Percentiles rank a stretch among this genome's conserved stretches.
phyloP scores from a whole-genome alignment of 2,329 filamentous ascomycete genomes.

The Cladosporium halotolerans region DNA sequence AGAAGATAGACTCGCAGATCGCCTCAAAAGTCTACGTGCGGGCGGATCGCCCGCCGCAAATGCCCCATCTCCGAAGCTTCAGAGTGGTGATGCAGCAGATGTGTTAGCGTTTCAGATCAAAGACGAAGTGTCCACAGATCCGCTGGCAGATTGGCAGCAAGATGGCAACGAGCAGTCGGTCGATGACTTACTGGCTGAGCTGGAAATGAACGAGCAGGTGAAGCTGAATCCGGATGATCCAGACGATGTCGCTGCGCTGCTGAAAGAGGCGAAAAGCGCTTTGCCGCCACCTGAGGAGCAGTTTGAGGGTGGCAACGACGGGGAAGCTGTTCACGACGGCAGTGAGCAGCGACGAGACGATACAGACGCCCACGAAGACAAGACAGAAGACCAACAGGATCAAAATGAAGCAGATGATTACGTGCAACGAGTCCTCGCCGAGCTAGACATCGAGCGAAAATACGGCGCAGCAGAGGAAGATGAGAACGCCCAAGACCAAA shows the following conservation, averaged over 20 bases:
- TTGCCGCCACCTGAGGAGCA: constrained; percentile 26
- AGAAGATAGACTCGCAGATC: constrained; percentile 28
- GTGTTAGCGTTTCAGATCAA: constrained; percentile 15
- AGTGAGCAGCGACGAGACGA: constrained; percentile 3
- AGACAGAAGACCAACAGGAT: constrained; percentile 25
- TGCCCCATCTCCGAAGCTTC: background rate
- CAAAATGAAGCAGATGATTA: constrained; percentile 41
- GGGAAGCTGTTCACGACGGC: constrained; percentile 10
- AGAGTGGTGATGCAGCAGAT: constrained; percentile 5
- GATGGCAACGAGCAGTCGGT: constrained; percentile 40
- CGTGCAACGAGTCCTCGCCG: constrained; percentile 41
- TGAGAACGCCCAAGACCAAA: constrained; percentile 8
- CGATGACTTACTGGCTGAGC: constrained; percentile 41
- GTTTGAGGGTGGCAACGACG: constrained; percentile 17
- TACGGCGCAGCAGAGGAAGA: constrained; percentile 23
- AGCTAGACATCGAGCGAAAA: constrained; percentile 39
- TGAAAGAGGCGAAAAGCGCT: constrained; percentile 37
- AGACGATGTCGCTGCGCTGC: constrained; percentile 34
- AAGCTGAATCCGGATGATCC: constrained; percentile 35
- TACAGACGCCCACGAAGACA: constrained; percentile 8
- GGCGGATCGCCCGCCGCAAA: constrained; percentile 7
- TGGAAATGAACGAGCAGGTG: constrained; percentile 36
- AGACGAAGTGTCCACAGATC: constrained; percentile 20
- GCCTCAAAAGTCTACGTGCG: constrained; percentile 27
- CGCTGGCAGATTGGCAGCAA: constrained; percentile 24